These are phyloP conservation scores for Pneumocystis jirovecii DNA, from an alignment of 1,139 yeast species.

Conservation along the genomic window DNA sequence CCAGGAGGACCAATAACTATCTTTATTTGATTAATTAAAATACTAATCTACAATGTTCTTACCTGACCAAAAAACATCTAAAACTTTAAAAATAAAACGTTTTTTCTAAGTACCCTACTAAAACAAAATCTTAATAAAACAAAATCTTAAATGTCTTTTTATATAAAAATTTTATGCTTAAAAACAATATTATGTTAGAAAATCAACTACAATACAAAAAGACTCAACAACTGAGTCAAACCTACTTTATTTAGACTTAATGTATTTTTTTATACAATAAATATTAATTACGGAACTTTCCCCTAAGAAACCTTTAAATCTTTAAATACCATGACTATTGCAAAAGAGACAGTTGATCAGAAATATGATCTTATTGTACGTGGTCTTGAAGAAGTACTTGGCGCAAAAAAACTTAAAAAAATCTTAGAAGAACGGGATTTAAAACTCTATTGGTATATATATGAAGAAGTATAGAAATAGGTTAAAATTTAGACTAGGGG, in stretches of 20 bases:
- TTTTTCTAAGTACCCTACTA: not conserved
- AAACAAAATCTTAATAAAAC: not conserved
- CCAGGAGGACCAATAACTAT: conserved; percentile 97
- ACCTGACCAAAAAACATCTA: conserved; percentile 16
- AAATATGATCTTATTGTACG: conserved; percentile 67
- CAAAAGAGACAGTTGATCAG: conserved; percentile 18
- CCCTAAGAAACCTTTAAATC: not conserved
- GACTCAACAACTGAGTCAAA: not conserved
- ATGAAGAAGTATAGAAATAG: conserved; percentile 28
- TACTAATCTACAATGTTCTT: not conserved
- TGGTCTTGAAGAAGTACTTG: conserved; percentile 80
- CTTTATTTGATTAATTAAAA: not conserved
- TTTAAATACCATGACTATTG: not conserved
- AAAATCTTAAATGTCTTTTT: not conserved
- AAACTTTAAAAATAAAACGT: not conserved
- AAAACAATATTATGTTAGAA: not conserved
- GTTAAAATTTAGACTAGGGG: conserved; percentile 11
- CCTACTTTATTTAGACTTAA: too few species aligned
- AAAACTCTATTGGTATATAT: conserved; percentile 59
- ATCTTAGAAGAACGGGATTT: conserved; percentile 72
- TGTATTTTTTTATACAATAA: too few species aligned
- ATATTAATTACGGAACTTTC: too few species aligned
- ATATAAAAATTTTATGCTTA: not conserved
- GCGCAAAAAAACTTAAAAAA: conserved; percentile 74
- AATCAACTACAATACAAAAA: not conserved